A percentile compares a stretch with the other conserved stretches of the same genome.
Evolutionary conservation across 1,284 basidiomycete genomes (phyloP).

Genomic region (Irpex lacteus): DNA sequence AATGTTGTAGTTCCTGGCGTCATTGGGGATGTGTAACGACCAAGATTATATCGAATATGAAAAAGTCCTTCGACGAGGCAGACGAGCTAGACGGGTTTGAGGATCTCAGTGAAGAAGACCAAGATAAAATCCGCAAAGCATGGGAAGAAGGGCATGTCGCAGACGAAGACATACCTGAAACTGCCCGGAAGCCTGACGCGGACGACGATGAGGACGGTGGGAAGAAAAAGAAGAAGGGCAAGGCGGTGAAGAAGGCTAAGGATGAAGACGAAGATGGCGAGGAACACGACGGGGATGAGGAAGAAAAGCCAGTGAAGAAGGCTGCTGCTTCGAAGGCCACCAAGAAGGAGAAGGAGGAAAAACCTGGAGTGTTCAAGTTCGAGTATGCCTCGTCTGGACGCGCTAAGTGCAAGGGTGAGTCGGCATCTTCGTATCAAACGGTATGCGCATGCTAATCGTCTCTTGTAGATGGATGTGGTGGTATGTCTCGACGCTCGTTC

Average conservation of each 20-base stretch:
- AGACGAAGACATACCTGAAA: constrained; percentile 75
- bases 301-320: constrained; percentile 29
- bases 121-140: constrained; percentile 64
- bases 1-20: constrained; percentile 57
- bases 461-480: constrained; percentile 1
- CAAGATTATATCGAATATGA: constrained; percentile 72
- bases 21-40: constrained; percentile 83
- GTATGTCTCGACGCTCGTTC: background rate
- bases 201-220: constrained; percentile 45
- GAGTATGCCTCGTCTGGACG: constrained; percentile 28
- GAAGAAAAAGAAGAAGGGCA: constrained; percentile 34
- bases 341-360: constrained; percentile 25
- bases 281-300: background rate
- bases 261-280: constrained; percentile 18
- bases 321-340: constrained; percentile 17
- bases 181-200: constrained; percentile 56
- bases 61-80: constrained; percentile 55
- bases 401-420: constrained; percentile 30
- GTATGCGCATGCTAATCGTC: background rate
- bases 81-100: constrained; percentile 75
- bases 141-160: constrained; percentile 75
- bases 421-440: background rate
- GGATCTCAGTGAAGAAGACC: constrained; percentile 59
- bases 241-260: constrained; percentile 16
- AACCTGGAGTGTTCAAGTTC: constrained; percentile 27